Evolutionary conservation across 2,329 filamentous ascomycete species (phyloP).

Genomic region (Ophiobolus disseminans): DNA sequence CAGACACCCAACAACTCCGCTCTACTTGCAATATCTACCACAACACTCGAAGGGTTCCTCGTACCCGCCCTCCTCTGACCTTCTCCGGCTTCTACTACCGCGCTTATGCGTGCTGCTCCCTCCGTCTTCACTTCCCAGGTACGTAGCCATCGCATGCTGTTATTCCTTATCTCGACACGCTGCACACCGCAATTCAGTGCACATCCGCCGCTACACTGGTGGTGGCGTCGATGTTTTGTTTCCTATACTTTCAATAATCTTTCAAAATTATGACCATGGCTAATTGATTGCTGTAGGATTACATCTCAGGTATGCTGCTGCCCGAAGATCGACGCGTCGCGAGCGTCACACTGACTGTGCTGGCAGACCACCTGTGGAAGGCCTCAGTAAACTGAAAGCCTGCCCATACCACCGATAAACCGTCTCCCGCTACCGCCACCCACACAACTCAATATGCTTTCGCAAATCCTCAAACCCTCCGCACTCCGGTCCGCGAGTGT

Average conservation of each 20-base stretch:
- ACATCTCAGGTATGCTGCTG: conserved; percentile 65
- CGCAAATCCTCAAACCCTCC: conserved; percentile 61
- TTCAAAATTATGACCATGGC: conserved; percentile 31
- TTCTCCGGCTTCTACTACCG: conserved; percentile 36
- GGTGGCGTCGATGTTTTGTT: conserved; percentile 11
- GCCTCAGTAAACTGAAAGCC: conserved; percentile 66
- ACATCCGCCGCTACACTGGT: conserved; percentile 14
- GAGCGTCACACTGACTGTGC: conserved; percentile 32
- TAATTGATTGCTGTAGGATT: conserved; percentile 60
- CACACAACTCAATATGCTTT: conserved; percentile 58
- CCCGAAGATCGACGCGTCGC: conserved; percentile 19
- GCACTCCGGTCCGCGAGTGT: conserved; percentile 51
- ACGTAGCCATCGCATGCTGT: conserved; percentile 37
- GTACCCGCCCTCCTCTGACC: conserved; percentile 36
- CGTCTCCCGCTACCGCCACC: conserved; percentile 22
- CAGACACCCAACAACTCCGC: conserved; percentile 20
- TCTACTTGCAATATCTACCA: conserved; percentile 11
- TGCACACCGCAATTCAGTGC: conserved; percentile 38
- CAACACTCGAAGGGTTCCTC: conserved; percentile 25
- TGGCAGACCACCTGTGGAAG: conserved; percentile 71
- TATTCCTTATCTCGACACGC: conserved; percentile 37
- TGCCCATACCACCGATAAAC: conserved; percentile 24
- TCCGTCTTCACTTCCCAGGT: conserved; percentile 63
- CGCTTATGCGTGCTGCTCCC: conserved; percentile 59
- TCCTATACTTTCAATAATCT: conserved; percentile 8